Conservation (phyloP, 805 yeast species). For the Blastobotrys attinorum region DNA sequence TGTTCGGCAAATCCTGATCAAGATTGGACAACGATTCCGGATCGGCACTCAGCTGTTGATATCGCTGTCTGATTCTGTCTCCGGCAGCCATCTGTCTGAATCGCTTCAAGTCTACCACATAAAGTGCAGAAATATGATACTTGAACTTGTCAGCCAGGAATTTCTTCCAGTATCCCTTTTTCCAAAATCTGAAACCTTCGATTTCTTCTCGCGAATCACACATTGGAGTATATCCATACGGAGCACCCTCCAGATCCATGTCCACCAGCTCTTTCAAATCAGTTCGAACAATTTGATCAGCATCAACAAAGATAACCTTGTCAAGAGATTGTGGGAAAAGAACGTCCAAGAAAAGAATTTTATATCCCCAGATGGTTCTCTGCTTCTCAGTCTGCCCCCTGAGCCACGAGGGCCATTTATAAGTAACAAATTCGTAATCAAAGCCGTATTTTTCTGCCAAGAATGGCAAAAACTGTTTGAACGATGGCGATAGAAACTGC, state of each 20-base stretch:
- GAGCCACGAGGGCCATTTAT: slow-evolving; percentile 91
- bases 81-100: slow-evolving; percentile 69
- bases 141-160: slow-evolving; percentile 40
- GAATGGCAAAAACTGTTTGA: slow-evolving; percentile 51
- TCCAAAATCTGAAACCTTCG: slow-evolving; percentile 90
- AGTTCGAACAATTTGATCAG: slow-evolving; percentile 72
- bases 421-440: slow-evolving; percentile 69
- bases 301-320: slow-evolving; percentile 77
- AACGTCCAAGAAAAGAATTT: slow-evolving; percentile 78
- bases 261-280: slow-evolving; percentile 64
- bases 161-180: slow-evolving; percentile 80
- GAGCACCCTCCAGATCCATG: slow-evolving; percentile 66
- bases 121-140: slow-evolving; percentile 80
- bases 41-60: slow-evolving; percentile 74
- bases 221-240: slow-evolving; percentile 86
- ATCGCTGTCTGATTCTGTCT: slow-evolving; percentile 72
- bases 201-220: slow-evolving; percentile 69
- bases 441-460: slow-evolving; percentile 54
- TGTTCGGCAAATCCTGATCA: slow-evolving; percentile 93
- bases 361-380: slow-evolving; percentile 81
- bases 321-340: slow-evolving; percentile 72
- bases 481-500: slow-evolving; percentile 65
- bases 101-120: slow-evolving; percentile 63
- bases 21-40: slow-evolving; percentile 71
- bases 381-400: slow-evolving; percentile 70